Conservation (phyloP, 192 early-diverging fungal genomes). For the Backusella mclennaniae region DNA sequence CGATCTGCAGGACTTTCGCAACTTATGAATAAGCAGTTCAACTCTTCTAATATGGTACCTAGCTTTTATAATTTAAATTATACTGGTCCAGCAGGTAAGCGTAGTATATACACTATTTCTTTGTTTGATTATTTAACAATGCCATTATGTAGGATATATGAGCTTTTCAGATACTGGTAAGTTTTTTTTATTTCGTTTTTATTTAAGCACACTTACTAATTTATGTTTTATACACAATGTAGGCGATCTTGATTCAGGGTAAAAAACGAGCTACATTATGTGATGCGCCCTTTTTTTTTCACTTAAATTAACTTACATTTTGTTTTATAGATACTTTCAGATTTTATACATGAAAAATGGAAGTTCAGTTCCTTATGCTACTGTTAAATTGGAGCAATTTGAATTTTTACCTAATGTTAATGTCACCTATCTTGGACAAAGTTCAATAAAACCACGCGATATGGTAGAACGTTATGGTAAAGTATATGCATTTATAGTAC, state of each 20-base stretch:
- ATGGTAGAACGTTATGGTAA: slow-evolving; percentile 21
- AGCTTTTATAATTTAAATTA: slow-evolving; percentile 41
- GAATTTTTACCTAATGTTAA: slow-evolving; percentile 18
- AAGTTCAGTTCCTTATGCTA: slow-evolving; percentile 23
- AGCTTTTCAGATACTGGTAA: slow-evolving; percentile 28
- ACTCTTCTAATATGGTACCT: slow-evolving; percentile 37
- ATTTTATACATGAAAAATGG: slow-evolving; percentile 41
- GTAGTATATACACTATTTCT: background rate
- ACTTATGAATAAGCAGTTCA: slow-evolving; percentile 5
- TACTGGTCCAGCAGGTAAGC: slow-evolving; percentile 41
- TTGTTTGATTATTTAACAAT: background rate
- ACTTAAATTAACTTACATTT: background rate
- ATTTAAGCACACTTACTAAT: background rate
- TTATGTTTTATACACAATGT: background rate
- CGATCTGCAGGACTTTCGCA: slow-evolving; percentile 9
- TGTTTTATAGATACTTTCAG: slow-evolving; percentile 37
- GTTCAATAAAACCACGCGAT: slow-evolving; percentile 29
- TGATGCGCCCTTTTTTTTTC: background rate
- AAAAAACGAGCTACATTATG: background rate
- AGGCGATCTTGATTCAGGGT: background rate
- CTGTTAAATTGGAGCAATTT: slow-evolving; percentile 36
- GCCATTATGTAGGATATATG: slow-evolving; percentile 23
- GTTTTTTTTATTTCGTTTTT: background rate
- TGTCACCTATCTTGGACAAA: slow-evolving; percentile 40
- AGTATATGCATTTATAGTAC: background rate